Evolutionary conservation across 257 asterid genomes (phyloP), one percentile per base, ranked within the genome.

Genomic region (Forsythia viridissima): DNA sequence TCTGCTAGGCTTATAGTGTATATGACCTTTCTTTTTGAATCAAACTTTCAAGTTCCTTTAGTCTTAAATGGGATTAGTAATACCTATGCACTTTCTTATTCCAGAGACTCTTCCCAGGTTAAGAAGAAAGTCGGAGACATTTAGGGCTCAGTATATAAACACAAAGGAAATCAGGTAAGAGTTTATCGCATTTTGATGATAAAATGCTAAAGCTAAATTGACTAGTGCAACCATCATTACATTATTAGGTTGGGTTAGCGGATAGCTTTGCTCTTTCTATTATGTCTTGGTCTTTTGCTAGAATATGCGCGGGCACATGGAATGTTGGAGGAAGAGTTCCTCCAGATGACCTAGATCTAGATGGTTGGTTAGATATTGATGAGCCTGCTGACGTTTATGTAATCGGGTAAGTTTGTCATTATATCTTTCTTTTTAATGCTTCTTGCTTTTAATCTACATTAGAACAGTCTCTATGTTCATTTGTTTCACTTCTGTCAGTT

Each of bases 41-140:
- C 21, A 61, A 55, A 71, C 55, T 21, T 61, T 61, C 69, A 61
- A 21, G 9, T 21, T 24, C 69, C 69, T 24, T 8, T 21, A 20
- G 9, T 77, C 75, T 82, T 63, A 67, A 75, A 70, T 43, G 75
- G 61, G 42, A 42, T 48, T 65, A 38, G 6, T 76, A 21, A 10
- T 73, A 12, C 73, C 40, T 55, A 63, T 70, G 44, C 20, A 75
- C 69, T 75, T 75, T 76, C 85, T 77, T 63, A 41, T 73, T 81
- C 69, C 91, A 92, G 99, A 87, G 72, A 81, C 79, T 83, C 87
- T 89, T 83, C 93, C 92, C 73, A 85, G 78, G 86, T 39, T 79
- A 76, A 88, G 99, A 83, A 86, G 99, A 72, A 96, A 89, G 61
- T 96, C 99, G 59, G 99, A 96, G 89, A 93, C 98, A 46, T 90